A percentile compares a stretch with the other conserved stretches of the same genome.
Evolutionary conservation across 306 rosid species (phyloP).

Genomic region (Gastrolobium villosum): DNA sequence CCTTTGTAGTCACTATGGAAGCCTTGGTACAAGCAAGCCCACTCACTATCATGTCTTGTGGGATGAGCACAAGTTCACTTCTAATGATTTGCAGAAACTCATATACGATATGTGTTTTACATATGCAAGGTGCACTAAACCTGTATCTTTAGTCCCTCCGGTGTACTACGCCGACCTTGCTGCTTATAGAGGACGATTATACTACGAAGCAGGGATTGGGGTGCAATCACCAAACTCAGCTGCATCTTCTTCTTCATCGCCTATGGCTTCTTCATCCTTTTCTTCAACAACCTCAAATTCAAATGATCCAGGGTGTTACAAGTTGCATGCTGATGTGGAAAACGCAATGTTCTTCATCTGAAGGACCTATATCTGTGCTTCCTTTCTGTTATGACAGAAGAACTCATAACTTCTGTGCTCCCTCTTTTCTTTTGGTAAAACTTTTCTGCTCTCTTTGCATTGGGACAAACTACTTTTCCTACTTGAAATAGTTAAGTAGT

Average conservation of each 20-base stretch:
- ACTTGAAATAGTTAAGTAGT: slow-evolving; percentile 43
- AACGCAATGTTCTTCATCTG: slow-evolving; percentile 71
- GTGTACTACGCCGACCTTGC: slow-evolving; percentile 88
- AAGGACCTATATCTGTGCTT: slow-evolving; percentile 24
- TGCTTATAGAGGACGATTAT: slow-evolving; percentile 79
- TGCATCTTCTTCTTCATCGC: slow-evolving; percentile 39
- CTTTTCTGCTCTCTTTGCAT: slow-evolving; percentile 2
- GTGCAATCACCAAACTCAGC: slow-evolving; percentile 45
- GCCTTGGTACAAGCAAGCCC: slow-evolving; percentile 86
- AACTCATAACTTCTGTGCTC: background rate
- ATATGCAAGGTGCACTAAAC: slow-evolving; percentile 84
- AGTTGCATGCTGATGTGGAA: slow-evolving; percentile 62
- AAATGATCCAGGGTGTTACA: slow-evolving; percentile 44
- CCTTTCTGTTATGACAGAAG: background rate
- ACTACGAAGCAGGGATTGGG: slow-evolving; percentile 59
- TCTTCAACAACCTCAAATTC: slow-evolving; percentile 49
- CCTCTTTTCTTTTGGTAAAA: background rate
- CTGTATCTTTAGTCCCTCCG: slow-evolving; percentile 83
- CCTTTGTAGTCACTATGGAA: slow-evolving; percentile 76
- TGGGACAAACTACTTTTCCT: slow-evolving; percentile 35
- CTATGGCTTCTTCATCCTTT: slow-evolving; percentile 36
- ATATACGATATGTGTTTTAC: slow-evolving; percentile 80
- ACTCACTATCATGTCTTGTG: slow-evolving; percentile 82
- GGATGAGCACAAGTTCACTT: slow-evolving; percentile 74
- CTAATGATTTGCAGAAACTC: slow-evolving; percentile 74